These are phyloP conservation scores for Sporothrix pallida DNA, from an alignment of 2,329 filamentous ascomycete genomes.

Conservation along the genomic window DNA sequence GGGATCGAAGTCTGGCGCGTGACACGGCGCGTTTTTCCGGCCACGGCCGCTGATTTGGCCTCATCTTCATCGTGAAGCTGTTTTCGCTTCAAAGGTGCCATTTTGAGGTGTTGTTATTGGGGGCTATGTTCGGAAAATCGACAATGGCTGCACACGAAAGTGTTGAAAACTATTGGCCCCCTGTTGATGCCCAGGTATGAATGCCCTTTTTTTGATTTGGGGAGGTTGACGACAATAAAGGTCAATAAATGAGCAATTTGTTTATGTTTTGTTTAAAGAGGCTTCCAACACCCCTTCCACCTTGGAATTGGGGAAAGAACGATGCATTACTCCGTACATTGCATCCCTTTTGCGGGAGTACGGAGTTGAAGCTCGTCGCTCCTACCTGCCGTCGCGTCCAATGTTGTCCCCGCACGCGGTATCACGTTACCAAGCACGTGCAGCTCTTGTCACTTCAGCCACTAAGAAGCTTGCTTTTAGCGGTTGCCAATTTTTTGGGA, in stretches of 20 bases:
- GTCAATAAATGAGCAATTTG: not conserved
- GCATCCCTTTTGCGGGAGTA: not conserved
- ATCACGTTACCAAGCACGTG: constrained; percentile 32
- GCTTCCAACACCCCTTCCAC: not conserved
- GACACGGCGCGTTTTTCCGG: constrained; percentile 42
- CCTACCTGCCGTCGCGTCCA: constrained; percentile 15
- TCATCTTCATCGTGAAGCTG: constrained; percentile 38
- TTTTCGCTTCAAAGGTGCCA: constrained; percentile 46
- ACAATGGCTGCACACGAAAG: not conserved
- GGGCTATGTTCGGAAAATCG: not conserved
- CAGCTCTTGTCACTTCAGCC: not conserved
- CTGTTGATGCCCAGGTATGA: not conserved
- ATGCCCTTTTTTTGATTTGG: not conserved
- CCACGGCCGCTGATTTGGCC: not conserved
- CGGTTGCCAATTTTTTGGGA: constrained; percentile 12
- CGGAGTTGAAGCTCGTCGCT: not conserved
- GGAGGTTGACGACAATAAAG: not conserved
- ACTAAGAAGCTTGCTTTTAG: not conserved
- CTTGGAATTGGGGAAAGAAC: not conserved
- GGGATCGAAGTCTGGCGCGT: constrained; percentile 47
- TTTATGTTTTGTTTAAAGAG: not conserved
- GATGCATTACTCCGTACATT: not conserved
- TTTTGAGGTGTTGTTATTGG: constrained; percentile 24
- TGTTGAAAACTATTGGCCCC: too few relatives aligned
- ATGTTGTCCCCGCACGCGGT: constrained; percentile 28